Base-by-base conservation (phyloP, 2,329 filamentous ascomycete species). In the Epichloe gansuensis region DNA sequence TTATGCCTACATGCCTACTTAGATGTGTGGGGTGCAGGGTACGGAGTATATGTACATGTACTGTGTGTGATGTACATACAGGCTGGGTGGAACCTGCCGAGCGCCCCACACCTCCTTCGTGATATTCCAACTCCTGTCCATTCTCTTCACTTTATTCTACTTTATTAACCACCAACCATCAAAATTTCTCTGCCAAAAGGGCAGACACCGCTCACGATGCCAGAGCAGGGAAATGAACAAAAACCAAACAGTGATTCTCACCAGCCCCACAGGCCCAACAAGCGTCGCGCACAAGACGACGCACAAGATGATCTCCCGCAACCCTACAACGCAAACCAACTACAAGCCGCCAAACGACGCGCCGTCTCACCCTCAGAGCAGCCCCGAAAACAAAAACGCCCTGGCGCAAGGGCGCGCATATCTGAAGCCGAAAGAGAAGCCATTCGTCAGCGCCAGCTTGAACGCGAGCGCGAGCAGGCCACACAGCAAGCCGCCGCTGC, bases 311-410 rank as follows among this genome's bases (percentile, higher is more conserved):
- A 73, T 40, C 71, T 79, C 5, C 78, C 78, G 8, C 77, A 81
- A 55, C 77, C 78, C 5, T 82, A 81, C 67, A 77, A 81, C 57
- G 78, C 78, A 23, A 76, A 74, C 57, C 72, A 71, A 42, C 72
- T 82, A 23, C 76, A 79, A 56, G 72, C 77, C 1, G 76, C 77
- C 27, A 81, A 81, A 64, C 77, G 79, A 60, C 76, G 77, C 47
- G 74, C 74, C 53, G 64, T 77, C 15, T 81, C 78, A 2, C 68
- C 72, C 38, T 80, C 78, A 2, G 73, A 75, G 8, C 66, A 72
- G 40, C 79, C 80, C 9, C 80, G 84, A 49, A 85, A 82, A 64
- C 76, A 77, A 51, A 88, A 88, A 66, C 78, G 83, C 5, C 85
- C 84, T 1, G 81, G 81, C 4, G 76, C 79, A 54, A 76, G 81